Percentiles rank a stretch among this genome's conserved stretches.
Conservation (phyloP, 139 green algal genomes). For the Gonium pectorale region DNA sequence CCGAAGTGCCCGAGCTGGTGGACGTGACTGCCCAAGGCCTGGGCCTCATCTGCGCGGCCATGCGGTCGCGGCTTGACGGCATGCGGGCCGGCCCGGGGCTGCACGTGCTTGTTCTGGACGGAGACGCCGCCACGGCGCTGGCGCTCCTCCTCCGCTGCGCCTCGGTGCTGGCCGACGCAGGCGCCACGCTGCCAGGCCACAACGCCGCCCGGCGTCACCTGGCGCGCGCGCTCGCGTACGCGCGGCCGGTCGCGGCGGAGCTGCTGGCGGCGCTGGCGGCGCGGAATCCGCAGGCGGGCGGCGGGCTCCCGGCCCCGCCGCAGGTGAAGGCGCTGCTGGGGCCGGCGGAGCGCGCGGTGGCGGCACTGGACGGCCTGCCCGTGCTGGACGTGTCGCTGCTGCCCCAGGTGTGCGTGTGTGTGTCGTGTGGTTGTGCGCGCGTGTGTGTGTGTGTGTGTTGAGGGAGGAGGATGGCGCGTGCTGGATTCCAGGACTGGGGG, state of each 20-base stretch:
- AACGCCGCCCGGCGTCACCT: not conserved
- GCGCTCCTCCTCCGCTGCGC: not conserved
- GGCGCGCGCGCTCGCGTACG: constrained; percentile 26
- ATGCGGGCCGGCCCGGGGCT: not conserved
- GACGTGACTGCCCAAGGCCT: constrained; percentile 30
- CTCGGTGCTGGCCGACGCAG: not conserved
- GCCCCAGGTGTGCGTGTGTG: not conserved
- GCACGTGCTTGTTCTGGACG: not conserved
- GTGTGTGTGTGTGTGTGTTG: no score
- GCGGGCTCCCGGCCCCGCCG: not conserved
- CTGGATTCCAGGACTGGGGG: no score
- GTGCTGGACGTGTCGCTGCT: constrained; percentile 33
- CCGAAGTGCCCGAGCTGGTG: not conserved
- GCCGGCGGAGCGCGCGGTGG: not conserved
- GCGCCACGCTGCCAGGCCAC: constrained; percentile 2
- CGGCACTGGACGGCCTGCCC: not conserved
- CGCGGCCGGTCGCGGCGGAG: not conserved
- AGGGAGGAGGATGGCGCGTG: no score
- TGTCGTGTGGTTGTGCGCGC: not conserved
- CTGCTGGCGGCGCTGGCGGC: not conserved
- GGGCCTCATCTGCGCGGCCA: not conserved
- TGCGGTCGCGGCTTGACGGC: not conserved
- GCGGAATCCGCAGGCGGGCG: not conserved
- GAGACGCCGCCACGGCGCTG: not conserved
- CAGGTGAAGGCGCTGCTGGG: not conserved